Evolutionary conservation across 1,139 yeast genomes (phyloP), one percentile per base, ranked within the genome.

Genomic region (Pichiaceae sp.): DNA sequence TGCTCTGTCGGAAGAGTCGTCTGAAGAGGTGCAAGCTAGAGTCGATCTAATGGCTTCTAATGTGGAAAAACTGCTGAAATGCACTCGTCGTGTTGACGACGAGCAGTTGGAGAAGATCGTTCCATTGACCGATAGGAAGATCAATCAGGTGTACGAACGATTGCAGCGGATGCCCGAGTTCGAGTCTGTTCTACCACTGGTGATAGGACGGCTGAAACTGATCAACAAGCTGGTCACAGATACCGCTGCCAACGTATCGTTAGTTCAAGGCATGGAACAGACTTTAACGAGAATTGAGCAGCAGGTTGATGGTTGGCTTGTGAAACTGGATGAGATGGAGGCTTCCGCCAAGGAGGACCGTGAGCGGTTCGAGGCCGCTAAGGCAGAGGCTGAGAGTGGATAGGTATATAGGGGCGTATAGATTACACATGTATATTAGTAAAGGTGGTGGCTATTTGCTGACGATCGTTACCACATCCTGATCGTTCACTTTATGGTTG

Each of bases 391-490:
- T 12, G 34, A 46, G 2, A 32, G 34, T 29, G 17, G 14, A 17
- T 18, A 12, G 32, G 29, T 34, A 29, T 14, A 25, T 4, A 29
- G 16, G 7, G 18, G n/a, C 27, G 21, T 31, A 25, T 16, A 31
- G 18, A 9, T 27, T 15, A 20, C 18, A 25, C 31, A 11, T 26
- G 35, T n/a, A n/a, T n/a, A n/a, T n/a, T n/a, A n/a, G n/a, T n/a
- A n/a, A n/a, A n/a, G n/a, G n/a, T n/a, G n/a, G n/a, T n/a, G n/a
- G n/a, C n/a, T 63, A 79, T 59, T 87, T 91, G 20, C 96, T 78
- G 37, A 89, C 85, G 41, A 91, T 77, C 41, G 93, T 82, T 12
- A 91, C 89, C 21, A 91, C 98, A 57, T 91, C 98, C 54, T 89
- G 97, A 54, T 91, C 98, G 47, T 84, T 78, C 15, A 91, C 79